A percentile compares a stretch with the other conserved stretches of the same genome.
Evolutionary conservation across 2,329 filamentous ascomycete genomes (phyloP).

Genomic region (Sporothrix euskadiensis): DNA sequence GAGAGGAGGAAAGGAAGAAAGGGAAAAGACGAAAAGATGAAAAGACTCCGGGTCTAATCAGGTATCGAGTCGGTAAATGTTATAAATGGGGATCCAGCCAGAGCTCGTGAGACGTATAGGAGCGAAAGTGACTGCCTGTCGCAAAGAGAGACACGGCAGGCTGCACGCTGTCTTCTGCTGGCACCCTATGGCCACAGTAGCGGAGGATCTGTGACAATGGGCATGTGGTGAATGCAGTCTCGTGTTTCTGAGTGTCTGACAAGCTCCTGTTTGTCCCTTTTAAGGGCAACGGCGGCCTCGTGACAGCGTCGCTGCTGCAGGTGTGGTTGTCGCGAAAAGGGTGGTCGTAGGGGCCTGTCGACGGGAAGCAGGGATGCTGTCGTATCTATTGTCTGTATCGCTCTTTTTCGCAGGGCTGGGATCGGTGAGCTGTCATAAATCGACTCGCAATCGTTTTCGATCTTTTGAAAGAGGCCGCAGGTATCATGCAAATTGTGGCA

Average conservation of each 20-base stretch:
- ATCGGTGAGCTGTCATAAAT: background rate
- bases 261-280: background rate
- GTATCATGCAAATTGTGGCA: background rate
- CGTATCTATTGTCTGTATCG: background rate
- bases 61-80: background rate
- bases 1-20: background rate
- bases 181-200: slow-evolving; percentile 4
- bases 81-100: background rate
- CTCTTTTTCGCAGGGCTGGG: background rate
- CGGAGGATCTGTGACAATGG: background rate
- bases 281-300: background rate
- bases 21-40: background rate
- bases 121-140: background rate
- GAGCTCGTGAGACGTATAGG: background rate
- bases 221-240: background rate
- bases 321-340: background rate
- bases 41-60: background rate
- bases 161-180: slow-evolving; percentile 12
- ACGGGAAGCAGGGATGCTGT: background rate
- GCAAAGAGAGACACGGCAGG: background rate
- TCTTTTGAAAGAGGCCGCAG: background rate
- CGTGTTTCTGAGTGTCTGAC: background rate
- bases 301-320: background rate
- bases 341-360: background rate
- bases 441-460: background rate